Evolutionary conservation across 2,329 filamentous ascomycete species (phyloP), one percentile per base, ranked within the genome.

Genomic region (Aspergillus pseudoglaucus): DNA sequence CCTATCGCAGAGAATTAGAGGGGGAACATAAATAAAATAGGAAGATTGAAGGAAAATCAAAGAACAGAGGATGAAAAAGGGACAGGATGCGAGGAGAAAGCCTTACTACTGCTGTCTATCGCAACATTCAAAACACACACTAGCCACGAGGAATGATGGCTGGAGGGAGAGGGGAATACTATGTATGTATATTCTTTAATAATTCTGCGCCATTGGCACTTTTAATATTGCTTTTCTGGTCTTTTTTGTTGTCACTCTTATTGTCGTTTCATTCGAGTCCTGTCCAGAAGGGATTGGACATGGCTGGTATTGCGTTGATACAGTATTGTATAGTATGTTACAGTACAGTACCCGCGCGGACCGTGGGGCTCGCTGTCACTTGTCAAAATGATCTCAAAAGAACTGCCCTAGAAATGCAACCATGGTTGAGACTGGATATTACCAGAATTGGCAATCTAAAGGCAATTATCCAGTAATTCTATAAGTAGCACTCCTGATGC

Each of bases 11-110:
- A 4, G 25, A 30, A 30, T 30, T 5, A 30, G 10, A 30, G 25
- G 25, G 9, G 10, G 10, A 12, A 14, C 12, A 17, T 40, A n/a
- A n/a, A 40, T 38, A 27, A 38, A 27, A 25, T 2, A 35, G 25
- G 9, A 10, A 12, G 20, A 46, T 22, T 20, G 33, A 14, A 44
- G 27, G 20, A 48, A 46, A 46, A 42, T 33, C 15, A 44, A 46
- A 44, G 39, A 32, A 39, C 35, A 43, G 18, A 46, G 39, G 42
- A 45, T 49, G n/a, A 44, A 43, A 40, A 44, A 44, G 45, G 41
- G 44, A 49, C 45, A 27, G 44, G 52, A 38, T 43, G 49, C 18
- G 53, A 52, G 35, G 47, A 40, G 37, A 45, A 45, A 18, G 42
- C 33, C 15, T n/a, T 35, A 35, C 33, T 30, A 30, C 25, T 27